phyloP scores from a whole-genome alignment of 129 eudicot genomes.

The Scalesia atractyloides region DNA sequence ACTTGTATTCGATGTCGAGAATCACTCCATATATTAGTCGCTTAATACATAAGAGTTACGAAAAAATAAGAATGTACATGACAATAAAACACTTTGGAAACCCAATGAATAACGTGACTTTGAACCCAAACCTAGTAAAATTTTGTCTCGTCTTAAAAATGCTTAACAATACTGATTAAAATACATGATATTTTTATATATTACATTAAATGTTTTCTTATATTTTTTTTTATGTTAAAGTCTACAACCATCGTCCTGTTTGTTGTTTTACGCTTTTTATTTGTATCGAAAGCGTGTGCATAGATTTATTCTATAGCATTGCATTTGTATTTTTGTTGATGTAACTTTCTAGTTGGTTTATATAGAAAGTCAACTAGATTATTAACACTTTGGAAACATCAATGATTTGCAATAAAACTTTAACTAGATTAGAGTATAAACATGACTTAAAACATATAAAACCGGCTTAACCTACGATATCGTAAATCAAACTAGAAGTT shows the following conservation, averaged over 20 bases:
- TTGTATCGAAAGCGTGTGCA: neutral
- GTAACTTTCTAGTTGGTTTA: constrained; percentile 32
- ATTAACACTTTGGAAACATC: constrained; percentile 30
- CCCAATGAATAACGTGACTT: no score
- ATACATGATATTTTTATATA: neutral
- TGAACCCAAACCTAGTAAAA: no score
- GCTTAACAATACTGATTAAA: neutral
- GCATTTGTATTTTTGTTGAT: constrained; percentile 1
- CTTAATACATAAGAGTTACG: no score
- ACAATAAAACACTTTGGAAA: no score
- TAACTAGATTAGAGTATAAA: neutral
- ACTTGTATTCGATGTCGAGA: no score
- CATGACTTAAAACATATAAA: constrained; percentile 26
- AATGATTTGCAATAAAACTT: constrained; percentile 9
- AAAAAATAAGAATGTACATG: no score
- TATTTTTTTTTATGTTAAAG: neutral
- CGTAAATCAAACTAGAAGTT: neutral
- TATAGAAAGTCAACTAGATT: constrained; percentile 25
- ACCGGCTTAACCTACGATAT: constrained; percentile 21
- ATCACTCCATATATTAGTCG: no score
- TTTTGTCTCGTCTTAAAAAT: neutral
- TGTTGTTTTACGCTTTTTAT: constrained; percentile 12
- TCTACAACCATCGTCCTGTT: constrained; percentile 11
- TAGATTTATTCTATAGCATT: neutral
- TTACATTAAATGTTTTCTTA: no score